phyloP scores from a whole-genome alignment of 345 rosid genomes.

The Populus deltoides region DNA sequence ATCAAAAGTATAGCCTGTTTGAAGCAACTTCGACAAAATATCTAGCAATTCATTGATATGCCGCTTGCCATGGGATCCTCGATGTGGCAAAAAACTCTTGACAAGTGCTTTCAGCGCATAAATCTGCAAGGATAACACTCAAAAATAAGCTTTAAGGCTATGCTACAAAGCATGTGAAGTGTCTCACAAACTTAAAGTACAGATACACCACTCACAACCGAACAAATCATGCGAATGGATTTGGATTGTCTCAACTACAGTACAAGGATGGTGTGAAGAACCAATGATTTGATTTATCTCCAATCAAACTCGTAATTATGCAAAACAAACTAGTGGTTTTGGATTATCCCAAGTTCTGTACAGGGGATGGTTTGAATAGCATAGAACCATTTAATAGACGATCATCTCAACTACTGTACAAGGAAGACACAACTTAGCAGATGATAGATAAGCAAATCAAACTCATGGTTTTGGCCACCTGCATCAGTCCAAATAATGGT shows the following conservation, averaged over 20 bases:
- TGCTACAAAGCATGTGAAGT: too few relatives aligned
- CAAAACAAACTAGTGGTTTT: background rate
- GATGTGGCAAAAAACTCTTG: conserved; percentile 74
- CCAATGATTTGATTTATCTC: background rate
- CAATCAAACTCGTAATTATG: too few relatives aligned
- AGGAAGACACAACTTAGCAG: background rate
- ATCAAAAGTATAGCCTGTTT: conserved; percentile 35
- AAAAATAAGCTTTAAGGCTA: background rate
- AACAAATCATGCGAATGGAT: background rate
- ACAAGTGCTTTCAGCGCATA: conserved; percentile 80
- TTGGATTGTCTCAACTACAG: background rate
- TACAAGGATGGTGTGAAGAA: background rate
- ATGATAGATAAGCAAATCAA: background rate
- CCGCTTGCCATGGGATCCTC: conserved; percentile 45
- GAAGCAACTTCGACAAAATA: conserved; percentile 56
- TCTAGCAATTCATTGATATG: conserved; percentile 51
- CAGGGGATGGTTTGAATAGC: background rate
- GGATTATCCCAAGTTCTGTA: background rate
- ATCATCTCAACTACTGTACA: background rate
- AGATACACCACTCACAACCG: too few relatives aligned
- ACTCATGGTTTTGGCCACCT: background rate
- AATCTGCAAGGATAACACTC: conserved; percentile 46
- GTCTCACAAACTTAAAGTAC: too few relatives aligned
- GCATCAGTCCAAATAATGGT: background rate
- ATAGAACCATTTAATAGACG: background rate